phyloP scores from a whole-genome alignment of 129 eudicot genomes.

The Centaurea solstitialis region DNA sequence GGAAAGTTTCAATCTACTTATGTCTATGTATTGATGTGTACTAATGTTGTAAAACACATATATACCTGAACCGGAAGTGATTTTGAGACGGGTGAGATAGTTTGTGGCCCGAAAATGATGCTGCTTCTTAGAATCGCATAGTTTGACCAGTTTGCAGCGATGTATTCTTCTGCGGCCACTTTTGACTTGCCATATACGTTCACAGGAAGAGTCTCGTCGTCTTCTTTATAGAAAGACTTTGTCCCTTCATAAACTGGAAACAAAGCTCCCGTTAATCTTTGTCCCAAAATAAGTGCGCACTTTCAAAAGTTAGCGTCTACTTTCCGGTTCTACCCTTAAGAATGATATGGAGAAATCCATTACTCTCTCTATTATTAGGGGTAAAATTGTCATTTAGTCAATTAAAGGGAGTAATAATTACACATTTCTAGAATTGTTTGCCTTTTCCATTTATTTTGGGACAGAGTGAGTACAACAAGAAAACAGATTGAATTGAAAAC shows the following conservation, averaged over 20 bases:
- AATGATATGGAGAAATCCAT: background rate
- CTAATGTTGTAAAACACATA: background rate
- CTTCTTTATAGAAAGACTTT: conserved; percentile 87
- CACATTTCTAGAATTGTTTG: background rate
- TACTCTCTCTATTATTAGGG: background rate
- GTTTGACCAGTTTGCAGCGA: conserved; percentile 58
- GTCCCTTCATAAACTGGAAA: conserved; percentile 89
- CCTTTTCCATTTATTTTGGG: background rate
- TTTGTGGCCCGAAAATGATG: conserved; percentile 87
- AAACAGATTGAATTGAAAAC: background rate
- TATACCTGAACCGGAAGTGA: conserved; percentile 89
- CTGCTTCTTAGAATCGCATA: conserved; percentile 91
- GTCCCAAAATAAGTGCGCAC: background rate
- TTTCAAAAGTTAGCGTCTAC: background rate
- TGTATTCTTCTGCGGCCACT: conserved; percentile 74
- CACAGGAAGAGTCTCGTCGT: conserved; percentile 69
- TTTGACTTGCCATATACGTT: conserved; percentile 86
- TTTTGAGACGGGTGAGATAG: conserved; percentile 77
- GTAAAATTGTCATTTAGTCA: background rate
- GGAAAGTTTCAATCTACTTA: background rate
- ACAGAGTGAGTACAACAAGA: background rate
- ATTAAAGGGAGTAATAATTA: too few relatives aligned
- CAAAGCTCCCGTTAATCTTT: conserved; percentile 1
- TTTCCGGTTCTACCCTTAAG: background rate
- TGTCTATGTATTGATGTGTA: too few relatives aligned